Evolutionary conservation across 805 yeast species (phyloP).

Genomic region (Candida boidinii): DNA sequence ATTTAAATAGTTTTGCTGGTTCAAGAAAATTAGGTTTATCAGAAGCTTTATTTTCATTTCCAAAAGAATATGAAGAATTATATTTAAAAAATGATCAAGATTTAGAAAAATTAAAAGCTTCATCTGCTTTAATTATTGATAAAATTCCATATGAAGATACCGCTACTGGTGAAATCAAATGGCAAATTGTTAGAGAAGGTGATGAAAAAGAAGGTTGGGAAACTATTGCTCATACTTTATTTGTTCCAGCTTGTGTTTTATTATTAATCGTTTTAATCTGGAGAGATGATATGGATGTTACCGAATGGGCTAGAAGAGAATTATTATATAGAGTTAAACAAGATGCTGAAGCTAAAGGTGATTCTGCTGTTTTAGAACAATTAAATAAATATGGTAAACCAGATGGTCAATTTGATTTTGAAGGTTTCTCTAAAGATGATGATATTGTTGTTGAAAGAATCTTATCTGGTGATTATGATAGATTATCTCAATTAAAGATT

Average conservation of each 20-base stretch:
- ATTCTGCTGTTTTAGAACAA: conserved; percentile 40
- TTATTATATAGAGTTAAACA: conserved; percentile 69
- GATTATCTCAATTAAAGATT: conserved; percentile 47
- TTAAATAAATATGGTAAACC: conserved; percentile 29
- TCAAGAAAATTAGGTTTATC: conserved; percentile 43
- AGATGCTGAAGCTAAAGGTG: conserved; percentile 48
- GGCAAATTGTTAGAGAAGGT: conserved; percentile 65
- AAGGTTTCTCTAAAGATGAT: conserved; percentile 60
- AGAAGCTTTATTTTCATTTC: conserved; percentile 36
- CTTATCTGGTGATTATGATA: conserved; percentile 78
- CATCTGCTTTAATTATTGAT: conserved; percentile 63
- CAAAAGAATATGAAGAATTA: conserved; percentile 42
- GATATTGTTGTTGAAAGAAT: conserved; percentile 74
- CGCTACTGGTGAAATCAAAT: conserved; percentile 66
- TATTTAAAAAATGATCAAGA: conserved; percentile 55
- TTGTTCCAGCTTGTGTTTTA: conserved; percentile 60
- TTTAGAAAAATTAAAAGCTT: conserved; percentile 46
- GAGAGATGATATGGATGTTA: conserved; percentile 39
- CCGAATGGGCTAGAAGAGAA: conserved; percentile 81
- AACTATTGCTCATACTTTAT: conserved; percentile 57
- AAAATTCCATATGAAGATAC: conserved; percentile 80
- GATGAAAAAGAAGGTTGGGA: conserved; percentile 85
- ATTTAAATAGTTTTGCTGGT: conserved; percentile 52
- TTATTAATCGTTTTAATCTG: conserved; percentile 43
- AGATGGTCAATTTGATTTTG: conserved; percentile 35